Evolutionary conservation across 2,329 filamentous ascomycete genomes (phyloP), one percentile per base, ranked within the genome.

Genomic region (Hirsutella minnesotensis): DNA sequence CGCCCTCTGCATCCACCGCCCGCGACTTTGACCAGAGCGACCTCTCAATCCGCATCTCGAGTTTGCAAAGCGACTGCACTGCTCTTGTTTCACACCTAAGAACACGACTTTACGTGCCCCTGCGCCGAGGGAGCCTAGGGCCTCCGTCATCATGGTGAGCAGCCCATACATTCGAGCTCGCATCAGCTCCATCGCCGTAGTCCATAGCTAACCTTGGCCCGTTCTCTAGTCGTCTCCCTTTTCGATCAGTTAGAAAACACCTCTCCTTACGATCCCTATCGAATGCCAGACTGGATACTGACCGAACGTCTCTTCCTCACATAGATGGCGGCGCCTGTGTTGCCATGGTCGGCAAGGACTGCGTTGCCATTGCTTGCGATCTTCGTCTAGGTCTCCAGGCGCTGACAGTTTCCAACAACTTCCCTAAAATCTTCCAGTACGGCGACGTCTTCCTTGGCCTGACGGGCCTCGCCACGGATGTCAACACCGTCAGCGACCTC

Each of bases 301-400:
- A 35, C 15, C 16, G 15, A 18, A 35, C 16, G 9, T 3, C 12
- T 18, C 33, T 18, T 5, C 9, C 33, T 5, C 15, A 18, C 16
- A 27, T 44, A 81, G 77, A 83, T 65, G 90, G 90, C 70, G 90
- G 90, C 65, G 90, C 90, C 71, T 90, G 84, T 69, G 88, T 96
- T 53, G 90, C 90, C 67, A 96, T 96, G 92, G 89, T 95, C 52
- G 92, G 92, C 73, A 96, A 98, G 71, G 89, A 96, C 80, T 98
- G 92, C 68, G 92, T 98, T 48, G 92, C 92, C 68, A 96, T 98
- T 63, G 92, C 92, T 64, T 98, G 92, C 74, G 92, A 98, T 69
- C 86, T 98, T 53, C 90, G 92, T 51, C 86, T 98, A 53, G 92
- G 92, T 58, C 82, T 96, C 61, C 92, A 98, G 72, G 78, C 92